Evolutionary conservation across 352 stramenopile species (phyloP).

Genomic region (Pythium aphanidermatum): DNA sequence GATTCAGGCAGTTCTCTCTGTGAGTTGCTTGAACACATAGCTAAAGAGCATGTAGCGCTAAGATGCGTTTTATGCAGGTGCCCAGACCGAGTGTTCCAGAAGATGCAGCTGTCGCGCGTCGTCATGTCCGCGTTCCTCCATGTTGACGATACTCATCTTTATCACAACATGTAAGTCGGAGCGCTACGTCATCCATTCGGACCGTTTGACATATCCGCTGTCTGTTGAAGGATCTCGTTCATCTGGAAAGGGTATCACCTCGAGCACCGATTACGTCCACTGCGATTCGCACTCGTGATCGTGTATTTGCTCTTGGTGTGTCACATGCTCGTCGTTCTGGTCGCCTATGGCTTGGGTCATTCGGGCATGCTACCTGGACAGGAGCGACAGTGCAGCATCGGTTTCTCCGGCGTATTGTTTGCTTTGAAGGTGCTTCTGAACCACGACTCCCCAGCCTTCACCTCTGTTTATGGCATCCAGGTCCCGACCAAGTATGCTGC

Average conservation of each 20-base stretch:
- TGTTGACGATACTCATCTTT: slow-evolving; percentile 80
- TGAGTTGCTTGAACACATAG: slow-evolving; percentile 21
- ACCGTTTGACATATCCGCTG: background rate
- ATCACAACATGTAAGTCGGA: slow-evolving; percentile 86
- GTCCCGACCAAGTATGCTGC: slow-evolving; percentile 84
- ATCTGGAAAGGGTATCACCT: slow-evolving; percentile 83
- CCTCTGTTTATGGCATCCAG: slow-evolving; percentile 57
- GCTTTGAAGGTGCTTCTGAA: slow-evolving; percentile 85
- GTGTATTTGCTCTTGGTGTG: slow-evolving; percentile 51
- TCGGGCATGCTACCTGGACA: slow-evolving; percentile 17
- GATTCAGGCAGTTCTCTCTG: slow-evolving; percentile 43
- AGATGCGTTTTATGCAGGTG: slow-evolving; percentile 37
- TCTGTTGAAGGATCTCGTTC: slow-evolving; percentile 53
- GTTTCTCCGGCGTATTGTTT: slow-evolving; percentile 75
- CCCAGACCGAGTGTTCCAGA: slow-evolving; percentile 42
- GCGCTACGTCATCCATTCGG: background rate
- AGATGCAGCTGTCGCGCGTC: slow-evolving; percentile 36
- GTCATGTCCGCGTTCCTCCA: slow-evolving; percentile 78
- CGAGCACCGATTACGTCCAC: slow-evolving; percentile 43
- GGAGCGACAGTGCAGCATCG: slow-evolving; percentile 52
- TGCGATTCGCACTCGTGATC: slow-evolving; percentile 44
- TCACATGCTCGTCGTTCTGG: slow-evolving; percentile 49
- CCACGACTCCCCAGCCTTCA: slow-evolving; percentile 56
- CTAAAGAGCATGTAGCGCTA: no score
- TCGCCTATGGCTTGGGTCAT: slow-evolving; percentile 28